phyloP scores from a whole-genome alignment of 2,329 filamentous ascomycete genomes.

The Clarireedia hainanense region DNA sequence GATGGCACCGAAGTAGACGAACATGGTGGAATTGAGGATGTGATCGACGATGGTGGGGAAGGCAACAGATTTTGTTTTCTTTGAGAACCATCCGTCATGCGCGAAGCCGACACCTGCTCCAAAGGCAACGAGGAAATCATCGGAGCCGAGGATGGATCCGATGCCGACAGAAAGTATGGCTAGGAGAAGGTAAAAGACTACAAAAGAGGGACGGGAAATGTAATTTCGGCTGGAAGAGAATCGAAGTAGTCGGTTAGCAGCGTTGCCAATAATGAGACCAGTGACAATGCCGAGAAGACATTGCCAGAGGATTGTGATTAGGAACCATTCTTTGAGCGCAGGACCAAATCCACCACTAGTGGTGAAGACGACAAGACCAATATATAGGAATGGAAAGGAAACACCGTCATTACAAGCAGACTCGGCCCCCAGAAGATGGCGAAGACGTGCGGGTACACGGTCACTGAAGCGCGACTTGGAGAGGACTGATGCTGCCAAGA shows the following conservation, averaged over 20 bases:
- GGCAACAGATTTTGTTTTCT: slow-evolving; percentile 37
- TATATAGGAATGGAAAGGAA: slow-evolving; percentile 48
- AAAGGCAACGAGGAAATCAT: slow-evolving; percentile 50
- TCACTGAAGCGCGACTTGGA: slow-evolving; percentile 44
- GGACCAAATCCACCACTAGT: slow-evolving; percentile 28
- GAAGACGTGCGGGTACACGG: slow-evolving; percentile 42
- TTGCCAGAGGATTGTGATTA: slow-evolving; percentile 48
- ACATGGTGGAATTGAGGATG: slow-evolving; percentile 46
- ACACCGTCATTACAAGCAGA: slow-evolving; percentile 49
- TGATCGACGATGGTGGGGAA: slow-evolving; percentile 45
- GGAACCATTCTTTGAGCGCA: slow-evolving; percentile 42
- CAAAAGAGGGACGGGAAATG: slow-evolving; percentile 41
- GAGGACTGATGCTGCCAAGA: slow-evolving; percentile 45
- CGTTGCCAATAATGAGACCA: slow-evolving; percentile 39
- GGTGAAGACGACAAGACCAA: slow-evolving; percentile 39
- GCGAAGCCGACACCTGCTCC: slow-evolving; percentile 47
- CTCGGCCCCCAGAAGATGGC: slow-evolving; percentile 44
- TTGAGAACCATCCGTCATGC: slow-evolving; percentile 44
- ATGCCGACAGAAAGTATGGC: slow-evolving; percentile 44
- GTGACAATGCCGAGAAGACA: slow-evolving; percentile 40
- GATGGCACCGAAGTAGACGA: slow-evolving; percentile 48
- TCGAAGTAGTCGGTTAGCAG: slow-evolving; percentile 40
- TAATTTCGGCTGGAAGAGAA: slow-evolving; percentile 38
- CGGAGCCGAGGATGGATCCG: slow-evolving; percentile 42
- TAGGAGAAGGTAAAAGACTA: slow-evolving; percentile 48